Percentiles rank a stretch among this genome's conserved stretches.
These are phyloP conservation scores for Neltuma alba DNA, from an alignment of 306 rosid species.

Conservation along the genomic window DNA sequence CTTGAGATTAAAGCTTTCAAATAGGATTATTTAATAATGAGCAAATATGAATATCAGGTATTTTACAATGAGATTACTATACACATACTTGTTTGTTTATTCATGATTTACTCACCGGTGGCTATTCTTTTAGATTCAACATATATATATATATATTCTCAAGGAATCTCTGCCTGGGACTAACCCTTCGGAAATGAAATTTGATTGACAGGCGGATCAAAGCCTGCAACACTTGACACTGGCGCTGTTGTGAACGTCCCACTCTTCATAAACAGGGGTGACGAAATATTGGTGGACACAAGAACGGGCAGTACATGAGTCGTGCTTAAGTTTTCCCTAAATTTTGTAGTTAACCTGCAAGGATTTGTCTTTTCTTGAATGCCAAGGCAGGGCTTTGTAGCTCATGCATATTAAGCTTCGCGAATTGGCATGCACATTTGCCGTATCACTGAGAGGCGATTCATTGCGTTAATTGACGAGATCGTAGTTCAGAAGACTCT, in stretches of 20 bases:
- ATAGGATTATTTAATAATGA: not conserved
- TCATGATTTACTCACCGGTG: not conserved
- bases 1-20: not conserved
- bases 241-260: slow-evolving; percentile 89
- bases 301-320: slow-evolving; percentile 92
- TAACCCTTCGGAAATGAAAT: slow-evolving; percentile 19
- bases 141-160: too few relatives aligned
- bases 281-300: slow-evolving; percentile 78
- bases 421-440: slow-evolving; percentile 21
- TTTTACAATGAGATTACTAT: too few relatives aligned
- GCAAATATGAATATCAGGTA: not conserved
- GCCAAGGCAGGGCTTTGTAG: slow-evolving; percentile 32
- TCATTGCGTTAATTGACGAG: not conserved
- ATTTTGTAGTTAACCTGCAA: slow-evolving; percentile 26
- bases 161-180: not conserved
- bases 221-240: slow-evolving; percentile 94
- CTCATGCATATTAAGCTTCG: slow-evolving; percentile 37
- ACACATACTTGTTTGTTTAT: not conserved
- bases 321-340: slow-evolving; percentile 61
- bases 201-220: slow-evolving; percentile 77
- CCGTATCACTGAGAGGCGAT: not conserved
- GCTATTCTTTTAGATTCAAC: not conserved
- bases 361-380: not conserved
- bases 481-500: not conserved
- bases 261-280: slow-evolving; percentile 75